Evolutionary conservation across 805 yeast genomes (phyloP).

Genomic region (Ascoidea tarda): DNA sequence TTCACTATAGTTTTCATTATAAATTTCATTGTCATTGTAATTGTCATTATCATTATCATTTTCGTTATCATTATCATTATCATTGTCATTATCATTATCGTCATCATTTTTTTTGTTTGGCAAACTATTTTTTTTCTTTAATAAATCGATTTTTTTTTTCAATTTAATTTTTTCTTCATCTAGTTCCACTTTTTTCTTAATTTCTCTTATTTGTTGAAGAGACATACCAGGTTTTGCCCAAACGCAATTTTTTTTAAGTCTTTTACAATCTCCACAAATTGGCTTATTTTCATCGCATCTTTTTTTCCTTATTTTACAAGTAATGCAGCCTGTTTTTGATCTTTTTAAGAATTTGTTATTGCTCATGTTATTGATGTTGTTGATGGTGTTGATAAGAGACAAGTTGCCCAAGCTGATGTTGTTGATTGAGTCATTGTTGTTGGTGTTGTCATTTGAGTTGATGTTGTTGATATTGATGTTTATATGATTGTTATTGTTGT

Average conservation of each 20-base stretch:
- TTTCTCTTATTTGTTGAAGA: background rate
- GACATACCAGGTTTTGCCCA: conserved; percentile 60
- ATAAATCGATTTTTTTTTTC: background rate
- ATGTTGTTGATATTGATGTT: too few species aligned
- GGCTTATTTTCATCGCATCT: conserved; percentile 67
- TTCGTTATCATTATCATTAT: too few species aligned
- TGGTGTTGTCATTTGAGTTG: background rate
- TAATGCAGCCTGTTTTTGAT: conserved; percentile 61
- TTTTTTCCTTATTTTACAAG: conserved; percentile 67
- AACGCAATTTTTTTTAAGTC: conserved; percentile 48
- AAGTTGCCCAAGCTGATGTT: background rate
- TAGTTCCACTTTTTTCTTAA: background rate
- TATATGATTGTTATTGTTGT: too few species aligned
- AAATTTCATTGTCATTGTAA: too few species aligned
- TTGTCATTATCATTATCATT: too few species aligned
- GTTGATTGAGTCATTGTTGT: background rate
- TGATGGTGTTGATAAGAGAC: background rate
- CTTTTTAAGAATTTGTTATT: conserved; percentile 21
- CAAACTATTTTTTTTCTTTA: too few species aligned
- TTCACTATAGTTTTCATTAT: background rate
- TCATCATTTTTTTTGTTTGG: background rate
- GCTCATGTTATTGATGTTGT: background rate
- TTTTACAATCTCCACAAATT: conserved; percentile 48
- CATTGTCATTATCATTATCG: too few species aligned
- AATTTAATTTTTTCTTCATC: background rate